Percentiles rank a stretch among this genome's conserved stretches.
These are phyloP conservation scores for Fagus sylvatica DNA, from an alignment of 306 rosid species.

Conservation along the genomic window DNA sequence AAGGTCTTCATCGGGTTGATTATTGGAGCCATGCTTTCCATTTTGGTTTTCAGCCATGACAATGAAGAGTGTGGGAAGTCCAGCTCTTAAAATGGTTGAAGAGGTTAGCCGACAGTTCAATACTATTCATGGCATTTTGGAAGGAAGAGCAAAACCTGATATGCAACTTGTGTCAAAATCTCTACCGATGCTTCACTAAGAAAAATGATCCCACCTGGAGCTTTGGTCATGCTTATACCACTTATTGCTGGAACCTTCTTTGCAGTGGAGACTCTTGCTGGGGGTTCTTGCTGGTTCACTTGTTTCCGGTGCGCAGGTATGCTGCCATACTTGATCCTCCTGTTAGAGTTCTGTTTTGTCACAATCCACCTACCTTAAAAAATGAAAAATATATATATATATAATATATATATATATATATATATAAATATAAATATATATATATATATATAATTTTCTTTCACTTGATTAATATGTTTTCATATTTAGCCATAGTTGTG, in stretches of 20 bases:
- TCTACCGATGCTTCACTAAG: constrained; percentile 64
- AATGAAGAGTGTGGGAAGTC: too few species aligned
- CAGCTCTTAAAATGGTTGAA: too few species aligned
- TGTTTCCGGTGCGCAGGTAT: constrained; percentile 75
- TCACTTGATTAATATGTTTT: constrained; percentile 2
- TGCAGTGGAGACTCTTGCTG: constrained; percentile 66
- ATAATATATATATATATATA: too few species aligned
- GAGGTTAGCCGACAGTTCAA: too few species aligned
- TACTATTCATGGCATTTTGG: too few species aligned
- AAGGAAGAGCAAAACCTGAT: too few species aligned
- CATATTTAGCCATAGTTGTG: neutral
- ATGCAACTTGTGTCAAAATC: constrained; percentile 65
- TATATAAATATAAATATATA: too few species aligned
- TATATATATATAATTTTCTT: too few species aligned
- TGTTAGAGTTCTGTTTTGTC: neutral
- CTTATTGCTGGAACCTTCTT: constrained; percentile 70
- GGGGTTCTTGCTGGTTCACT: constrained; percentile 71
- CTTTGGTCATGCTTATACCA: constrained; percentile 62
- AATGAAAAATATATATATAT: too few species aligned
- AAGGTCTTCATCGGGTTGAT: too few species aligned
- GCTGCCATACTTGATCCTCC: neutral
- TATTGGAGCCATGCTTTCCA: too few species aligned
- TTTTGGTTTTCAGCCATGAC: too few species aligned
- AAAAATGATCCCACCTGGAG: constrained; percentile 77
- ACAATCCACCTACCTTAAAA: neutral